Base-by-base conservation (phyloP, 108 stramenopile species). In the Phaeodactylum tricornutum region DNA sequence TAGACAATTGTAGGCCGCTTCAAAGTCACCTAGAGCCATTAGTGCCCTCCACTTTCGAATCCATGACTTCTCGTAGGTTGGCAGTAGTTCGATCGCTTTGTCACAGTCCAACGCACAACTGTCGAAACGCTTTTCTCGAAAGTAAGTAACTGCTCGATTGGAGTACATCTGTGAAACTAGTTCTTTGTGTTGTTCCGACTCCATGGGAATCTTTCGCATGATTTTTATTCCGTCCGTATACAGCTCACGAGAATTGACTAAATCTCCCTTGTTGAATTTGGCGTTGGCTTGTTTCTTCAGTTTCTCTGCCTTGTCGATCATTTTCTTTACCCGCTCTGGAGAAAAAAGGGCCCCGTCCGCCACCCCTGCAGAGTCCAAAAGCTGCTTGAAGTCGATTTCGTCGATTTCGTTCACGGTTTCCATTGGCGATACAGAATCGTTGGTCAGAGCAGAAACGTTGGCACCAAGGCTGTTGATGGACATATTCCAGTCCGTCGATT, bases 251-350 rank as follows among this genome's bases (percentile, higher is more conserved):
- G 73, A 66, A 4, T 50, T 64, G 0, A 50, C 53, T 17, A 67
- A 67, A 53, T 74, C 67, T 1, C 67, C 66, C 49, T 74, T 67
- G 59, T 68, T 74, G 17, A 74, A 51, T 35, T 68, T 68, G 2
- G 66, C 63, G 43, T 74, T 74, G 22, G 73, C 73, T 38, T 74
- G 67, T 28, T 68, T 65, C 47, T 68, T 74, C 46, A 74, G 31
- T 44, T 67, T 67, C 25, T 68, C 63, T 17, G 72, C 62, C 35
- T 48, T 51, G 32, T 64, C 71, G 19, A 65, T 17, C 2, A 43
- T 43, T 8, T 21, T n/a, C n/a, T n/a, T n/a, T n/a, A n/a, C n/a
- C n/a, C n/a, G n/a, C n/a, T n/a, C n/a, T n/a, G n/a, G n/a, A n/a
- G n/a, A n/a, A n/a, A n/a, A n/a, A n/a, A n/a, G n/a, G n/a, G n/a